Base-by-base conservation (phyloP, 208 protist genomes). In the Leishmania major region DNA sequence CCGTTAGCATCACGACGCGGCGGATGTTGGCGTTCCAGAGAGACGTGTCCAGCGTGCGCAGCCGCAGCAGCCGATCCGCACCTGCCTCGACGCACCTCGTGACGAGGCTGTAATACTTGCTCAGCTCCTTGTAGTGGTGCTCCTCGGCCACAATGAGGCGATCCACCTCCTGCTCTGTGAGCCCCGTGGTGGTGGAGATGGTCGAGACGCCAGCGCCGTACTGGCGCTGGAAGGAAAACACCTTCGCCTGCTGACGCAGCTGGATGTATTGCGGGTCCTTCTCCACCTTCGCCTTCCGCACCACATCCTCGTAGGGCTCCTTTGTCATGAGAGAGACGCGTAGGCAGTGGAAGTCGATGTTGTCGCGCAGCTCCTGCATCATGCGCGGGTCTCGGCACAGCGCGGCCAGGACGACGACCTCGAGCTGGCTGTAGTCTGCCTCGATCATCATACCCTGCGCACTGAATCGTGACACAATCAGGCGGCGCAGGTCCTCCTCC, bases 171-270 rank as follows among this genome's bases (percentile, higher is more conserved):
- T 92, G 75, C 85, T 96, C 92, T 17, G 91, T 97, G 40, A 98
- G 83, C 3, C 95, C 95, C 31, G 95, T 97, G 8, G 93, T 98
- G 17, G 92, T 94, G 3, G 92, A 84, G 86, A 98, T 96, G 60
- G 92, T 96, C 19, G 90, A 51, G 31, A 95, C 88, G 3, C 94
- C 94, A 17, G 95, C 95, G 75, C 95, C 95, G 85, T 98, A 98
- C 85, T 97, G 95, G 31, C 95, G 90, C 85, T 98, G 95, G 78
- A 98, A 98, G 28, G 95, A 97, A 71, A 98, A 98, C 0, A 94
- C 92, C 86, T 98, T 98, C 22, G 95, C 95, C 87, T 96, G 94
- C 89, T 98, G 93, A 5, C 95, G 95, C 51, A 98, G 89, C 88
- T 96, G 92, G 72, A 96, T 92, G 90, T 97, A 97, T 67, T 90